Evolutionary conservation across 1,284 basidiomycete species (phyloP).

Genomic region (Naganishia cerealis): DNA sequence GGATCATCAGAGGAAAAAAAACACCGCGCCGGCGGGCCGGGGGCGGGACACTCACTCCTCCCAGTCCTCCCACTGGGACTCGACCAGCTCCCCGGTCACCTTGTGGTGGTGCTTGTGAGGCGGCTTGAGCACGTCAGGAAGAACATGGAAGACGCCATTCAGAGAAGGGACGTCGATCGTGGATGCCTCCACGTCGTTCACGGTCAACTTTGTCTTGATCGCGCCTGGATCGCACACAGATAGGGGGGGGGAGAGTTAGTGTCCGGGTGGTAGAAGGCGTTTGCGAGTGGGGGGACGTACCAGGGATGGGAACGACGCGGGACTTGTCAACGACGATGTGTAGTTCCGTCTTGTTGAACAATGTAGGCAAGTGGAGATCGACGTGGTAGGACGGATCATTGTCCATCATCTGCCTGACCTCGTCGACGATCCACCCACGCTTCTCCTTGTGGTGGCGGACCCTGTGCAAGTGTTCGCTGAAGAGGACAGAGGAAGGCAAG

Average conservation of each 20-base stretch:
- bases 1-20: too few relatives aligned
- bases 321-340: conserved; percentile 60
- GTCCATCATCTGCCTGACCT: conserved; percentile 34
- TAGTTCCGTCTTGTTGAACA: conserved; percentile 59
- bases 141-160: conserved; percentile 66
- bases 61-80: conserved; percentile 63
- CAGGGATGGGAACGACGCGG: conserved; percentile 52
- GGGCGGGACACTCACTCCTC: conserved; percentile 60
- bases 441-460: conserved; percentile 37
- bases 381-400: conserved; percentile 57
- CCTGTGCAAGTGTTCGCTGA: conserved; percentile 59
- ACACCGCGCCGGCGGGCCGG: too few relatives aligned
- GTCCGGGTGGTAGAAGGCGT: neutral
- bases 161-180: conserved; percentile 61
- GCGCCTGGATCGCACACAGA: conserved; percentile 45
- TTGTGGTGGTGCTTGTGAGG: conserved; percentile 49
- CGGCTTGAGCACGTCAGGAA: conserved; percentile 61
- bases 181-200: conserved; percentile 59
- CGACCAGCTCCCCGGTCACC: conserved; percentile 43
- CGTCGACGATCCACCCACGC: conserved; percentile 30
- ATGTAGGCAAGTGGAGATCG: conserved; percentile 59
- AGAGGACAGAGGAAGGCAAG: conserved; percentile 62
- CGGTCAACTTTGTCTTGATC: conserved; percentile 59
- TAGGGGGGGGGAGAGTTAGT: neutral
- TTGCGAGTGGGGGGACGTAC: conserved; percentile 33